Evolutionary conservation across 2,329 filamentous ascomycete species (phyloP).

Genomic region (Venturia carpophila): DNA sequence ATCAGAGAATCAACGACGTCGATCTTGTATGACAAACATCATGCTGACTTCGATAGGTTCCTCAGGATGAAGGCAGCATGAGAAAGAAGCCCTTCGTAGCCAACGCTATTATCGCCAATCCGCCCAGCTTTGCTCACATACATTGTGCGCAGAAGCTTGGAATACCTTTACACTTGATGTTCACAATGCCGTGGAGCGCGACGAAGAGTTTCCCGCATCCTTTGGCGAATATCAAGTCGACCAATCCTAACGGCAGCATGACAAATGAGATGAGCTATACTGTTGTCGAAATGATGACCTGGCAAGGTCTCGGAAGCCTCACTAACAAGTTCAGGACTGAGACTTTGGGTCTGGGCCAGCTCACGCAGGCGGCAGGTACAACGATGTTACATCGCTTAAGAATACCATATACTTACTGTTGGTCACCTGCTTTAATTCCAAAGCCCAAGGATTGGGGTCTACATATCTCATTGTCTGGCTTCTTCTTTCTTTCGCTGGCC

Average conservation of each 20-base stretch:
- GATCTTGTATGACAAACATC: no score
- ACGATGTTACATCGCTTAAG: constrained; percentile 67
- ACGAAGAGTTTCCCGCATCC: constrained; percentile 94
- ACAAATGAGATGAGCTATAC: constrained; percentile 92
- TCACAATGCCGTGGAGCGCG: constrained; percentile 92
- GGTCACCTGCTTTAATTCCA: constrained; percentile 84
- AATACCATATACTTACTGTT: constrained; percentile 53
- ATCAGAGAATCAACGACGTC: no score
- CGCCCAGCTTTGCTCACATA: constrained; percentile 54
- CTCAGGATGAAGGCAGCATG: neutral
- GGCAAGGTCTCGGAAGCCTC: constrained; percentile 66
- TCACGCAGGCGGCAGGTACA: constrained; percentile 80
- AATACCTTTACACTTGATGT: constrained; percentile 72
- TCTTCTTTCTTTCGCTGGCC: constrained; percentile 88
- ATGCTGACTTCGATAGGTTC: no score
- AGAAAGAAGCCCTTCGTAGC: constrained; percentile 38
- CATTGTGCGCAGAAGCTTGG: constrained; percentile 89
- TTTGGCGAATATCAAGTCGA: constrained; percentile 84
- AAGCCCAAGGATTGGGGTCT: constrained; percentile 90
- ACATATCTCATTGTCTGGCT: constrained; percentile 94
- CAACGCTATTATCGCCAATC: constrained; percentile 49
- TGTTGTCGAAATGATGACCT: constrained; percentile 43
- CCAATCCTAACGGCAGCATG: constrained; percentile 69
- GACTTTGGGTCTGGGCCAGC: constrained; percentile 63
- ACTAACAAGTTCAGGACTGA: constrained; percentile 80